Evolutionary conservation across 2,329 filamentous ascomycete species (phyloP), one percentile per base, ranked within the genome.

Genomic region (Scopulariopsis brevicaulis): DNA sequence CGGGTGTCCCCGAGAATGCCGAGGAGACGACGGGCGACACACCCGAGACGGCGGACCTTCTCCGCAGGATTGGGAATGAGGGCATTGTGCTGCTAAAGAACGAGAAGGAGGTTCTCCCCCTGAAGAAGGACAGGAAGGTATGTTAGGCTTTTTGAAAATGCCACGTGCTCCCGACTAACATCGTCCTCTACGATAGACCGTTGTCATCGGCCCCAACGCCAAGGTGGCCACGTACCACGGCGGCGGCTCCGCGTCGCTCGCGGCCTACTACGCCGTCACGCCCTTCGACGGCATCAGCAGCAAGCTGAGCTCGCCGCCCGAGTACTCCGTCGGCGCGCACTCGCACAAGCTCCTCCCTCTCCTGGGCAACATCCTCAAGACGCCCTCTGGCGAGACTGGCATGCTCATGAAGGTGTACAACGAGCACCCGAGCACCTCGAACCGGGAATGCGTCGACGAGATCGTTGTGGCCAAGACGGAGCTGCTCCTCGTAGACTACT

Each of bases 71-170:
- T 25, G 86, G 85, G 20, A 80, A 83, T 4, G 85, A 90, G 66
- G 83, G 83, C 3, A 83, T 89, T 10, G 86, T 90, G 1, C 74
- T 92, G 14, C 72, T 91, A 54, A 90, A 90, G 71, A 92, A 92
- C 62, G 79, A 89, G 14, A 77, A 78, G 43, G 74, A 73, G 15
- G 67, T 85, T 0, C 73, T 92, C 1, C 88, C 88, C 0, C 68
- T 87, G 3, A 78, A 78, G 37, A 85, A 83, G 64, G 74, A 81
- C 46, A 84, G 82, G 64, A 84, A 82, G 51, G 51, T 58, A 11
- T 5, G 56, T 54, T 63, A 73, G 20, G 22, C 20, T n/a, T 20
- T 24, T 5, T 22, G n/a, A 18, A 4, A 12, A 24, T 46, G 22
- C 12, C 32, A 34, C 37, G 5, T 40, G 37, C 34, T 18, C 35